These are phyloP conservation scores for Paraphaeosphaeria sporulosa DNA, from an alignment of 2,329 filamentous ascomycete genomes.

Conservation along the genomic window DNA sequence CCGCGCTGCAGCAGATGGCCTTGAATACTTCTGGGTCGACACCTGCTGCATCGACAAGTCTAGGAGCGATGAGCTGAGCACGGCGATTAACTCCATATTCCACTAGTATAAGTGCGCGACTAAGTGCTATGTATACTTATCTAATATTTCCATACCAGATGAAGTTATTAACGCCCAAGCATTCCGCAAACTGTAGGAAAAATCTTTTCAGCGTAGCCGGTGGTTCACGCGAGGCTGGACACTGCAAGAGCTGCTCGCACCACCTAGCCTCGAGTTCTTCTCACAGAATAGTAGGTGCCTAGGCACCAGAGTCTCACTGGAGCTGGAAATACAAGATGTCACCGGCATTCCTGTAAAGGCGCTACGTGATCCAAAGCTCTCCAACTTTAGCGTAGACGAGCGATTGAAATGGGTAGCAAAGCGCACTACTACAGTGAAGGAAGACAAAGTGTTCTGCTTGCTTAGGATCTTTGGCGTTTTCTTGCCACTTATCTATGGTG, in stretches of 20 bases:
- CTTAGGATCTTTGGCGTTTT: background rate
- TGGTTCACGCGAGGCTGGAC: too few species aligned
- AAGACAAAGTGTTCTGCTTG: background rate
- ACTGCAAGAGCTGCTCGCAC: too few species aligned
- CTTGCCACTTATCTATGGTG: too few species aligned
- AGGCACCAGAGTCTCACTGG: conserved; percentile 18
- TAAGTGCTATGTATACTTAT: background rate
- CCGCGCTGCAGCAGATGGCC: conserved; percentile 5
- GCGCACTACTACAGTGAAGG: background rate
- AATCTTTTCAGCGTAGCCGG: conserved; percentile 14
- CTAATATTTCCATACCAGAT: background rate
- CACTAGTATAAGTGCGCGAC: background rate
- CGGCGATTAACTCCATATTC: too few species aligned
- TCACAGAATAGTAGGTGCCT: conserved; percentile 9
- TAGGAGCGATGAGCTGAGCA: too few species aligned
- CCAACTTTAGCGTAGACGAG: background rate
- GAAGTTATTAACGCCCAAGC: background rate
- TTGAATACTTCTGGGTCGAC: too few species aligned
- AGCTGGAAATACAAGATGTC: conserved; percentile 15
- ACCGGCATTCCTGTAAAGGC: conserved; percentile 6
- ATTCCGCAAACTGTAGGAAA: conserved; percentile 6
- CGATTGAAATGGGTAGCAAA: background rate
- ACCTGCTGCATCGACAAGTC: too few species aligned
- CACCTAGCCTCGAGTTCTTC: conserved; percentile 13
- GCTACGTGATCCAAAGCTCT: background rate